Percentiles rank a stretch among this genome's conserved stretches.
Evolutionary conservation across 495 filamentous ascomycete species (phyloP).

Genomic region (Parachaetomium inaequale): DNA sequence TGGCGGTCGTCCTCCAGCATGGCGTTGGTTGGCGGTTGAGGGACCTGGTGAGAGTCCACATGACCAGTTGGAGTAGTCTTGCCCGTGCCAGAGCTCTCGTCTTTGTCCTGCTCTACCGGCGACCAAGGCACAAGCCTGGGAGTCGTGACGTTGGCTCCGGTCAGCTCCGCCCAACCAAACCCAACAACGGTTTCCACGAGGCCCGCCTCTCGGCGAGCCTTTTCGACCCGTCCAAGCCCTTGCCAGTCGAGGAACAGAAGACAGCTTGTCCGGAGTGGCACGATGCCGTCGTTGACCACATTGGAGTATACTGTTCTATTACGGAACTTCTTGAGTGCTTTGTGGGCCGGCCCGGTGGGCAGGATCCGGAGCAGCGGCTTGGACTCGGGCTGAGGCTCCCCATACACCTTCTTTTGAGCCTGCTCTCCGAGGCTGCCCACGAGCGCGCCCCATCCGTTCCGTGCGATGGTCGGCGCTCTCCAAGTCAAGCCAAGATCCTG

Average conservation of each 20-base stretch:
- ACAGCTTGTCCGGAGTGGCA: slow-evolving; percentile 90
- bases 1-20: slow-evolving; percentile 52
- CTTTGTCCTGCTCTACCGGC: slow-evolving; percentile 27
- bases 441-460: slow-evolving; percentile 83
- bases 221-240: slow-evolving; percentile 87
- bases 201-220: slow-evolving; percentile 86
- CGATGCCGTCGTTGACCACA: slow-evolving; percentile 97
- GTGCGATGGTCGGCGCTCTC: slow-evolving; percentile 77
- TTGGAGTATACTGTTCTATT: slow-evolving; percentile 95
- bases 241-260: slow-evolving; percentile 97
- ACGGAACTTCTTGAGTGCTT: slow-evolving; percentile 77
- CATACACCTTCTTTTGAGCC: slow-evolving; percentile 59
- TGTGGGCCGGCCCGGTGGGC: slow-evolving; percentile 88
- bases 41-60: slow-evolving; percentile 47
- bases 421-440: slow-evolving; percentile 70
- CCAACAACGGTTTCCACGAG: slow-evolving; percentile 86
- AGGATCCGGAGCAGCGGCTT: slow-evolving; percentile 90
- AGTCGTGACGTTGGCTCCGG: slow-evolving; percentile 59
- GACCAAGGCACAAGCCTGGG: slow-evolving; percentile 38
- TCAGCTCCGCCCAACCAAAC: slow-evolving; percentile 94
- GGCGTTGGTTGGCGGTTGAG: slow-evolving; percentile 55
- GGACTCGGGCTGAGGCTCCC: slow-evolving; percentile 66
- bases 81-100: slow-evolving; percentile 25
- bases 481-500: slow-evolving; percentile 94
- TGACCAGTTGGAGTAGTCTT: slow-evolving; percentile 24